Percentiles rank a stretch among this genome's conserved stretches.
Evolutionary conservation across 257 asterid genomes (phyloP).

Genomic region (Sherardia arvensis): DNA sequence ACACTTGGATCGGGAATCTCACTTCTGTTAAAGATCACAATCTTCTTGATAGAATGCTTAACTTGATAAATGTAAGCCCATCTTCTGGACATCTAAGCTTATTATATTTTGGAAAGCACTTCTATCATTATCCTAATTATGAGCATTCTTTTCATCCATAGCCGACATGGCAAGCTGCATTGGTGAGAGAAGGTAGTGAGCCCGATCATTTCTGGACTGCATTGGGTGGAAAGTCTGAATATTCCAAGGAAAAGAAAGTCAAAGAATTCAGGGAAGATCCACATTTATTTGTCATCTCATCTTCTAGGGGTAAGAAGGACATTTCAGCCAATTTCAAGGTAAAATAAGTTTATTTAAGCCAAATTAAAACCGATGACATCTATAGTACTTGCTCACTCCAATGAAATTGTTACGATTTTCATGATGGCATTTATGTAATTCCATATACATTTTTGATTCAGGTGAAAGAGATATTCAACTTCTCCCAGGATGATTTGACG

Average conservation of each 20-base stretch:
- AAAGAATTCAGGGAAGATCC: slow-evolving; percentile 58
- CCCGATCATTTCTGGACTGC: slow-evolving; percentile 67
- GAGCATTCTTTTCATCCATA: slow-evolving; percentile 18
- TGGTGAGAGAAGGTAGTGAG: slow-evolving; percentile 79
- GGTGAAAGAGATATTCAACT: slow-evolving; percentile 76
- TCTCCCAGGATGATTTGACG: slow-evolving; percentile 81
- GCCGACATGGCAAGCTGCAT: slow-evolving; percentile 60
- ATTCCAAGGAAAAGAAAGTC: slow-evolving; percentile 42
- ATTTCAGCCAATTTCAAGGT: slow-evolving; percentile 30
- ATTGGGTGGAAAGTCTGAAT: slow-evolving; percentile 60
- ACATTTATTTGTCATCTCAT: slow-evolving; percentile 51
- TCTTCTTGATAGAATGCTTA: slow-evolving; percentile 68
- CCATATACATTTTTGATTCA: slow-evolving; percentile 6
- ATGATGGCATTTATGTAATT: not conserved
- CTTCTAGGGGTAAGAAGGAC: slow-evolving; percentile 33
- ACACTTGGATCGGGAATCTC: slow-evolving; percentile 65
- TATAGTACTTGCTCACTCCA: too few species aligned
- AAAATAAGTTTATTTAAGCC: not conserved
- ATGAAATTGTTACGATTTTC: not conserved
- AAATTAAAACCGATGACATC: not conserved
- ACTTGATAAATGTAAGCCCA: slow-evolving; percentile 47
- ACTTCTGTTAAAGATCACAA: slow-evolving; percentile 64
- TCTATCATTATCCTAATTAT: slow-evolving; percentile 12
- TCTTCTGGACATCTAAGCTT: not conserved
- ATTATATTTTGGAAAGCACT: not conserved